Percentiles rank a stretch among this genome's conserved stretches.
phyloP scores from a whole-genome alignment of 306 rosid species.

The Sphenostylis stenocarpa region DNA sequence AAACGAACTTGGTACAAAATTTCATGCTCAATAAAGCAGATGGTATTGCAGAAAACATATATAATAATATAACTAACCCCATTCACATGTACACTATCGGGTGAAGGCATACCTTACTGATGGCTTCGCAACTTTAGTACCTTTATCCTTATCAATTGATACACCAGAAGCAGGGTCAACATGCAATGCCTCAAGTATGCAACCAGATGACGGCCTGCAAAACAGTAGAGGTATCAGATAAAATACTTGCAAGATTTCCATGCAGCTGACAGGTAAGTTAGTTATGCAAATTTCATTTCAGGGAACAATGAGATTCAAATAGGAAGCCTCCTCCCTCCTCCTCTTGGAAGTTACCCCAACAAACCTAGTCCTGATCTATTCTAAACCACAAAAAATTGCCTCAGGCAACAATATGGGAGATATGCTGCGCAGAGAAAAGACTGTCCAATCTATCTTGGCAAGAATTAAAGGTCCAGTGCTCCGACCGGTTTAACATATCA shows the following conservation, averaged over 20 bases:
- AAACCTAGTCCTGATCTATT: conserved; percentile 81
- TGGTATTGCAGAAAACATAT: conserved; percentile 10
- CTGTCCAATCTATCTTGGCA: conserved; percentile 97
- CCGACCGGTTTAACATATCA: conserved; percentile 96
- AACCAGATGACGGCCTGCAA: conserved; percentile 87
- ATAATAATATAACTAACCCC: neutral
- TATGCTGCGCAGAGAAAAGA: conserved; percentile 91
- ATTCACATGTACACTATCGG: conserved; percentile 4
- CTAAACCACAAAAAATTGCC: conserved; percentile 75
- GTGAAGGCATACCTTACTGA: conserved; percentile 58
- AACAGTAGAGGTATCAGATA: conserved; percentile 55
- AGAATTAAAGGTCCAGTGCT: conserved; percentile 98
- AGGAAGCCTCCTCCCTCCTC: conserved; percentile 69
- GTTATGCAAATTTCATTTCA: conserved; percentile 48
- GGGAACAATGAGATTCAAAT: conserved; percentile 53
- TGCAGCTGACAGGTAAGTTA: conserved; percentile 34
- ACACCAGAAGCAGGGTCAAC: conserved; percentile 98
- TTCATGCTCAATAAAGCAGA: neutral
- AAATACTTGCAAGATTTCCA: conserved; percentile 42
- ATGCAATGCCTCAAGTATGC: conserved; percentile 95
- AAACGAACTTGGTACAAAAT: conserved; percentile 2
- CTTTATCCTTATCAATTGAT: conserved; percentile 74
- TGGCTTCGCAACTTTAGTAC: conserved; percentile 66
- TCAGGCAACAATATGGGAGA: conserved; percentile 74
- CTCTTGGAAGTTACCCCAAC: conserved; percentile 59